Conservation (phyloP, 352 stramenopile genomes). For the Plasmopara muralis region DNA sequence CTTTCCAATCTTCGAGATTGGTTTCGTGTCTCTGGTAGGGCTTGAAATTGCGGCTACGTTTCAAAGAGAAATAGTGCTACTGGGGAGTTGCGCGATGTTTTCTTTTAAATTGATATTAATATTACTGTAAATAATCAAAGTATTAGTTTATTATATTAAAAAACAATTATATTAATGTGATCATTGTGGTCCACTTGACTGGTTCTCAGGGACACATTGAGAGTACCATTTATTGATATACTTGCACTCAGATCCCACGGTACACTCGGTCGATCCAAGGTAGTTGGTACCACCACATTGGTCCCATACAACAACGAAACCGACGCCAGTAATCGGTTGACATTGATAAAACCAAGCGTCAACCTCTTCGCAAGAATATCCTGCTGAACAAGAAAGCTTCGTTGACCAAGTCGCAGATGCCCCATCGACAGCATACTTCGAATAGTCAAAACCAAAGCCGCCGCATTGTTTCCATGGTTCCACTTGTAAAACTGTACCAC, state of each 20-base stretch:
- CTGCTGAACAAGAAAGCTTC: conserved; percentile 17
- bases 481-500: not conserved
- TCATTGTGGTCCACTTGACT: too few species aligned
- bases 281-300: conserved; percentile 19
- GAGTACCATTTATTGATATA: conserved; percentile 38
- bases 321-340: conserved; percentile 9
- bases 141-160: too few species aligned
- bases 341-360: conserved; percentile 36
- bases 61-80: too few species aligned
- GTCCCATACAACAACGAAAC: conserved; percentile 20
- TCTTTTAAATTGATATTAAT: too few species aligned
- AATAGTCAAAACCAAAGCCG: conserved; percentile 26
- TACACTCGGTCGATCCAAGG: conserved; percentile 14
- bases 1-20: too few species aligned
- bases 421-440: conserved; percentile 13
- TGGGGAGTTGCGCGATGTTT: too few species aligned
- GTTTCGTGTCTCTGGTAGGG: too few species aligned
- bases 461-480: conserved; percentile 26
- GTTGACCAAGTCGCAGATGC: conserved; percentile 10
- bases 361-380: conserved; percentile 29
- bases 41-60: too few species aligned
- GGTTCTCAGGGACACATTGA: conserved; percentile 27
- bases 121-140: too few species aligned
- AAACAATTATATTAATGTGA: too few species aligned
- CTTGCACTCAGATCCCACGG: conserved; percentile 21